phyloP scores from a whole-genome alignment of 306 rosid species.

The Albizia julibrissin region DNA sequence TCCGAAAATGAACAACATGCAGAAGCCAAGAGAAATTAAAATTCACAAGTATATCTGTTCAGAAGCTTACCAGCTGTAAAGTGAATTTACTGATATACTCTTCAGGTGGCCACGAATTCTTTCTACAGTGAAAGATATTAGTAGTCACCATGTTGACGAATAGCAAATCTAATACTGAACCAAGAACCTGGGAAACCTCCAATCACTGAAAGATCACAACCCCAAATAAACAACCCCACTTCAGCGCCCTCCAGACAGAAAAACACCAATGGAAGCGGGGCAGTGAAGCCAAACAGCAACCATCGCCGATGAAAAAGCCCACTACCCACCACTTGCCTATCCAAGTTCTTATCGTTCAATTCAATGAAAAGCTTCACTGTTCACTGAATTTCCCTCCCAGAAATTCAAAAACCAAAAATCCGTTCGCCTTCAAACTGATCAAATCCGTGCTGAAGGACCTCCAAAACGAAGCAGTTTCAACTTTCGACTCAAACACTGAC shows the following conservation, averaged over 20 bases:
- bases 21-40: not conserved
- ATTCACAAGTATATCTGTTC: not conserved
- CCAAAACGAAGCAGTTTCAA: not conserved
- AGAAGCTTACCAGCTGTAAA: constrained; percentile 68
- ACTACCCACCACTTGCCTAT: not conserved
- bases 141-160: constrained; percentile 66
- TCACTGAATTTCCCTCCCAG: constrained; percentile 1
- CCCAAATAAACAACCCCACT: not conserved
- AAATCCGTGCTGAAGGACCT: not conserved
- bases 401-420: not conserved
- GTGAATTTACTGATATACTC: constrained; percentile 81
- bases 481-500: not conserved
- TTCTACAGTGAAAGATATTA: constrained; percentile 71
- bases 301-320: not conserved
- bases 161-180: constrained; percentile 8
- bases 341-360: constrained; percentile 19
- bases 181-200: not conserved
- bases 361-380: not conserved
- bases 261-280: not conserved
- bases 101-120: constrained; percentile 95
- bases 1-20: constrained; percentile 29
- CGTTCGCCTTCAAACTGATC: not conserved
- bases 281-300: not conserved
- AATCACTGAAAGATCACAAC: not conserved
- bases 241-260: not conserved